Base-by-base conservation (phyloP, 2,329 filamentous ascomycete species). In the Cercospora berteroae region DNA sequence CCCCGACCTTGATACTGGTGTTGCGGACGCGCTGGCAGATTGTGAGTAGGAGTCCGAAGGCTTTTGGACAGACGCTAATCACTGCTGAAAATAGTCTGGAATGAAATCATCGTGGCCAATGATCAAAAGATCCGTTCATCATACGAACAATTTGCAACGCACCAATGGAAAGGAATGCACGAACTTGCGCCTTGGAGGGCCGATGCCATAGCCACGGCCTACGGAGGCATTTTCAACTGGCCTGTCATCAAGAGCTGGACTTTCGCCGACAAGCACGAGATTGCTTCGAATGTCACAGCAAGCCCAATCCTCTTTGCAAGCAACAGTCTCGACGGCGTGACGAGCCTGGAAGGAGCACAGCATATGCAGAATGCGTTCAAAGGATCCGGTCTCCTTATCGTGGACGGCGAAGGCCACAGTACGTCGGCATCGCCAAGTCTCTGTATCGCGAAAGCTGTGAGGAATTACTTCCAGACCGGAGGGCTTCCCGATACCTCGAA, bases 381-480 rank as follows among this genome's bases (percentile, higher is more conserved):
- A 55, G 50, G 50, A 20, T 55, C 50, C 13, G 50, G 20, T 27
- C 50, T 55, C 18, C 50, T 55, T n/a, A 55, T 55, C 25, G 20
- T 29, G 20, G 50, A 55, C 20, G 50, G 20, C 9, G 50, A 55
- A 29, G 50, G 50, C 13, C 50, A 55, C 27, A 18, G 20, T 2
- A 55, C 50, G 50, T 25, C 18, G 20, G 9, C 50, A 13, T 12
- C 20, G 50, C 50, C 50, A 29, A 55, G 50, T 27, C 50, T 55
- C 50, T 55, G 50, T 20, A 20, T 18, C 13, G 50, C 50, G 10
- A 55, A 55, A 29, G 50, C 23, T 18, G 18, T 23, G 6, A 33
- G 57, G 57, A n/a, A 42, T 33, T 60, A 60, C 18, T 60, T 60
- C 29, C 57, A 60, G 29, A 60, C 29, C 2, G 57, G 57, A 42